Evolutionary conservation across 1,139 yeast genomes (phyloP).

Genomic region (Candida pseudoviswanathii): DNA sequence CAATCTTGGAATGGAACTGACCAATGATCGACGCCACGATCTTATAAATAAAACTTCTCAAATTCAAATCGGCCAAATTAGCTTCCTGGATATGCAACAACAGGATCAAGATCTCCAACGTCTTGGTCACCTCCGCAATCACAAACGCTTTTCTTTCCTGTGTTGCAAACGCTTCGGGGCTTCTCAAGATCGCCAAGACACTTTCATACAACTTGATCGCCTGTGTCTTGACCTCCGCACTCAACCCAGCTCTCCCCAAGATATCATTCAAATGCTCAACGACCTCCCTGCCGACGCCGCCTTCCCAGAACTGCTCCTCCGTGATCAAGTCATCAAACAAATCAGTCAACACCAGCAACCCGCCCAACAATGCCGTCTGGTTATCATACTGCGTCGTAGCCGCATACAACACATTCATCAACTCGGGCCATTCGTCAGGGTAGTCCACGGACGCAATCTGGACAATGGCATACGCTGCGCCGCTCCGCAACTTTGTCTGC

Average conservation of each 20-base stretch:
- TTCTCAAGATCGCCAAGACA: slow-evolving; percentile 53
- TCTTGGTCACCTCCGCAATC: slow-evolving; percentile 26
- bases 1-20: slow-evolving; percentile 33
- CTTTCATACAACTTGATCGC: slow-evolving; percentile 56
- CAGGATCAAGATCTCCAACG: slow-evolving; percentile 22
- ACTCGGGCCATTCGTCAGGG: slow-evolving; percentile 94
- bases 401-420: slow-evolving; percentile 52
- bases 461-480: slow-evolving; percentile 74
- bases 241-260: slow-evolving; percentile 30
- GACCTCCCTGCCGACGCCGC: slow-evolving; percentile 61
- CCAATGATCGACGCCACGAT: slow-evolving; percentile 32
- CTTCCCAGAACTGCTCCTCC: slow-evolving; percentile 83
- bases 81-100: slow-evolving; percentile 21
- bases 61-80: slow-evolving; percentile 24
- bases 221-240: slow-evolving; percentile 45
- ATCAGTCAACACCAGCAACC: slow-evolving; percentile 71
- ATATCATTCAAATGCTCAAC: slow-evolving; percentile 49
- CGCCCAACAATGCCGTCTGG: slow-evolving; percentile 55
- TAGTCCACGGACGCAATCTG: slow-evolving; percentile 88
- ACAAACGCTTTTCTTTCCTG: slow-evolving; percentile 34
- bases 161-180: slow-evolving; percentile 50
- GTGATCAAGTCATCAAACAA: slow-evolving; percentile 83
- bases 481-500: slow-evolving; percentile 63
- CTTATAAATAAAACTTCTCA: slow-evolving; percentile 31
- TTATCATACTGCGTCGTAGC: slow-evolving; percentile 35